Percentiles rank a stretch among this genome's conserved stretches.
phyloP scores from a whole-genome alignment of 495 filamentous ascomycete genomes.

The Tuber aestivum region DNA sequence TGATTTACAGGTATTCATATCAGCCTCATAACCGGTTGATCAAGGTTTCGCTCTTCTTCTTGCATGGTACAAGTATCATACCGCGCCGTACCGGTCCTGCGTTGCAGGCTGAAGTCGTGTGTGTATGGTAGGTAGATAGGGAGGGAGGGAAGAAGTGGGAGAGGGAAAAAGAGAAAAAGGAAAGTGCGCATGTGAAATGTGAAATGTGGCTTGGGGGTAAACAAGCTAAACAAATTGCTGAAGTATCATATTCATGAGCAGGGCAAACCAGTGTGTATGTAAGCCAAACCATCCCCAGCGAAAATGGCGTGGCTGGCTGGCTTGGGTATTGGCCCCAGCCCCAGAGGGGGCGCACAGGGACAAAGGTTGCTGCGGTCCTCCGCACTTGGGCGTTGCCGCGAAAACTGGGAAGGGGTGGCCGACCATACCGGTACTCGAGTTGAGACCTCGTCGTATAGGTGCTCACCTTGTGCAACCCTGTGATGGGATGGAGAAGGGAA shows the following conservation, averaged over 20 bases:
- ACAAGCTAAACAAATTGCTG: background rate
- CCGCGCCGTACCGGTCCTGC: too few species aligned
- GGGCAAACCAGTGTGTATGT: background rate
- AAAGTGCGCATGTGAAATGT: constrained; percentile 1
- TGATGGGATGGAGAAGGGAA: background rate
- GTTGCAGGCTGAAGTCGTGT: background rate
- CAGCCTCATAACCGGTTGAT: background rate
- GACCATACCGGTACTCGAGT: too few species aligned
- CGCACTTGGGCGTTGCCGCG: background rate
- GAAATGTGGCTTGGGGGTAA: background rate
- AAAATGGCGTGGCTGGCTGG: background rate
- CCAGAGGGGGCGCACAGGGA: background rate
- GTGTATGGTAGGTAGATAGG: background rate
- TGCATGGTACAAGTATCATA: too few species aligned
- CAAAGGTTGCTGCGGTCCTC: background rate
- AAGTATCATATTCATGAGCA: too few species aligned
- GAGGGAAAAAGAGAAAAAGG: background rate
- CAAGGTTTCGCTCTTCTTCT: background rate
- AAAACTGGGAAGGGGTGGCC: background rate
- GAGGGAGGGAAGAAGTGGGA: too few species aligned
- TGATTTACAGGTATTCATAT: background rate
- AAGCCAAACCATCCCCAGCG: background rate
- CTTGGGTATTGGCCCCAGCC: background rate
- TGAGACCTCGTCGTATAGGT: too few species aligned
- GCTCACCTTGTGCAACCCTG: background rate